Percentiles rank a stretch among this genome's conserved stretches.
Evolutionary conservation across 441 rosid genomes (phyloP).

Genomic region (Aquilaria agallochum): DNA sequence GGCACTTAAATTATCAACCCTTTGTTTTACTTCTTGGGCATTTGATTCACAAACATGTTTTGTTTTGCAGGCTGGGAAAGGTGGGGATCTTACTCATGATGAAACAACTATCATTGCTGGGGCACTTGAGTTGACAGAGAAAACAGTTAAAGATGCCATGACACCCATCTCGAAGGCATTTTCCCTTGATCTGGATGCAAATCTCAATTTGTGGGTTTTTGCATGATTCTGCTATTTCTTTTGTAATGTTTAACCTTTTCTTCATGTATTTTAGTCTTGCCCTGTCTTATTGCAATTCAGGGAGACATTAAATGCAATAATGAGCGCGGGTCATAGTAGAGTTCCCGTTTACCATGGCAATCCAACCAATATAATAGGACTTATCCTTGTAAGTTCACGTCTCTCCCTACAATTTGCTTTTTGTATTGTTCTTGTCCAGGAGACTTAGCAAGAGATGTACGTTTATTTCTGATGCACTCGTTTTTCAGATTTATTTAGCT

Average conservation of each 20-base stretch:
- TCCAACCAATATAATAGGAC: slow-evolving; percentile 75
- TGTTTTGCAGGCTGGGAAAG: slow-evolving; percentile 80
- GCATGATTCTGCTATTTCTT: slow-evolving; percentile 24
- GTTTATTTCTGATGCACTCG: no score
- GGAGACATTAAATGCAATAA: slow-evolving; percentile 74
- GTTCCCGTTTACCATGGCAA: slow-evolving; percentile 73
- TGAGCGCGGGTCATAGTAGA: slow-evolving; percentile 91
- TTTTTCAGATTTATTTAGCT: no score
- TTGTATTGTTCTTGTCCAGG: not conserved
- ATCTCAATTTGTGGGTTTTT: slow-evolving; percentile 85
- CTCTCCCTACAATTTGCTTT: not conserved
- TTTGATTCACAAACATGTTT: slow-evolving; percentile 11
- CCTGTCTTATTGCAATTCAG: slow-evolving; percentile 32
- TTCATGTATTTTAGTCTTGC: slow-evolving; percentile 6
- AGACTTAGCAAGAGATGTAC: no score
- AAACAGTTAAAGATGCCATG: slow-evolving; percentile 92
- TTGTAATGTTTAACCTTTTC: slow-evolving; percentile 8
- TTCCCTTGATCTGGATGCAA: slow-evolving; percentile 95
- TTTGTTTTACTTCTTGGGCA: not conserved
- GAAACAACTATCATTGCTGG: slow-evolving; percentile 95
- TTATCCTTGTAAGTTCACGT: slow-evolving; percentile 60
- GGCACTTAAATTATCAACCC: not conserved
- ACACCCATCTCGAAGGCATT: slow-evolving; percentile 89
- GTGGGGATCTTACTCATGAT: slow-evolving; percentile 84
- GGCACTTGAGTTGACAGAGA: slow-evolving; percentile 89